phyloP scores from a whole-genome alignment of 495 filamentous ascomycete genomes.

The Penicillium cosmopolitanum region DNA sequence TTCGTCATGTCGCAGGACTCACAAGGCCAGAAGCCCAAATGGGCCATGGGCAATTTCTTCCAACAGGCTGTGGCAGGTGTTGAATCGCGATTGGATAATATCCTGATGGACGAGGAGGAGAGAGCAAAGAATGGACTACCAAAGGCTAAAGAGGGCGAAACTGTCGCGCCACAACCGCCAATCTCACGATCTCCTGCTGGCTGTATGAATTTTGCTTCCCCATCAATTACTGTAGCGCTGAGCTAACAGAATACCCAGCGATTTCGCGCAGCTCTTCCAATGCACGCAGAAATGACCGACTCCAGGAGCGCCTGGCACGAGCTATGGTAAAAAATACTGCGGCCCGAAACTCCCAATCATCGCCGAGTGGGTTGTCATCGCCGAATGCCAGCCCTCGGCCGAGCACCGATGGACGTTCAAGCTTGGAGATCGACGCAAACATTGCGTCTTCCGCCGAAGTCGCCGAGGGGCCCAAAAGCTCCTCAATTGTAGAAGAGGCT shows the following conservation, averaged over 20 bases:
- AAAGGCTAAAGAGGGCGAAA: slow-evolving; percentile 28
- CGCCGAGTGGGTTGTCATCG: slow-evolving; percentile 36
- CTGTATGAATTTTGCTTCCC: slow-evolving; percentile 18
- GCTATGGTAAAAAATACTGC: slow-evolving; percentile 56
- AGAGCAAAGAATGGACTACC: slow-evolving; percentile 25
- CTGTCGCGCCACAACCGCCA: slow-evolving; percentile 15
- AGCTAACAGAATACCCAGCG: slow-evolving; percentile 36
- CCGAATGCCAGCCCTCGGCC: slow-evolving; percentile 40
- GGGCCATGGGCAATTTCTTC: slow-evolving; percentile 72
- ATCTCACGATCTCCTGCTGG: slow-evolving; percentile 23
- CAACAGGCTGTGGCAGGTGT: slow-evolving; percentile 92
- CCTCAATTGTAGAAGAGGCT: slow-evolving; percentile 17
- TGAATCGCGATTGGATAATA: slow-evolving; percentile 89
- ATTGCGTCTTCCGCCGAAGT: slow-evolving; percentile 24
- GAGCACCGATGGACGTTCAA: slow-evolving; percentile 41
- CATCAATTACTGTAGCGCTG: background rate
- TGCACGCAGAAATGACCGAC: slow-evolving; percentile 67
- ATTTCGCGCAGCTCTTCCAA: slow-evolving; percentile 57
- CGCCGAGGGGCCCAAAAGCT: slow-evolving; percentile 21
- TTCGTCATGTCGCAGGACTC: slow-evolving; percentile 45
- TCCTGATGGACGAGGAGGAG: slow-evolving; percentile 78
- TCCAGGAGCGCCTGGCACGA: slow-evolving; percentile 84
- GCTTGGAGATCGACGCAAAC: slow-evolving; percentile 42
- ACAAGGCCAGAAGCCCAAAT: slow-evolving; percentile 42
- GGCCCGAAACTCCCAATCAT: slow-evolving; percentile 35